phyloP scores from a whole-genome alignment of 2,329 filamentous ascomycete genomes.

The Cytospora mali region DNA sequence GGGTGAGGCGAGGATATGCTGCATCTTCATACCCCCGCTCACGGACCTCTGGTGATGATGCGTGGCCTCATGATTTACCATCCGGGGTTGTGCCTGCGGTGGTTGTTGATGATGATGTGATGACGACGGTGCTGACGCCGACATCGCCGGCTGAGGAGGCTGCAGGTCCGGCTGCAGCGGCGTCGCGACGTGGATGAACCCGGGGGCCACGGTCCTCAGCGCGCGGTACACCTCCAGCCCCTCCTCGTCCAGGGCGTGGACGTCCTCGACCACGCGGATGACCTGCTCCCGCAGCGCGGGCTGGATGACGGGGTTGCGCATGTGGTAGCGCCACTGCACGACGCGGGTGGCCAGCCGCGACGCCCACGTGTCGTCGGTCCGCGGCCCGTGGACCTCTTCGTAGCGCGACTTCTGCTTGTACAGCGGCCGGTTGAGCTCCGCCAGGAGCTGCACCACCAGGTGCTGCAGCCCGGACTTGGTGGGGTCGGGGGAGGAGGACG shows the following conservation, averaged over 20 bases:
- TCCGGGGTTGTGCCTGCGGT: background rate
- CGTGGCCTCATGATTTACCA: too few species aligned
- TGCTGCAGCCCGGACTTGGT: conserved; percentile 18
- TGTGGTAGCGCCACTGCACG: conserved; percentile 26
- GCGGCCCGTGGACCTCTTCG: conserved; percentile 20
- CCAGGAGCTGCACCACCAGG: conserved; percentile 15
- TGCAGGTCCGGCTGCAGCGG: conserved; percentile 26
- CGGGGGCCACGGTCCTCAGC: conserved; percentile 21
- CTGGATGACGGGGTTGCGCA: conserved; percentile 18
- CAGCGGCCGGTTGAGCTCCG: conserved; percentile 23
- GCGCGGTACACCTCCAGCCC: conserved; percentile 27
- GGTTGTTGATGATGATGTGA: conserved; percentile 11
- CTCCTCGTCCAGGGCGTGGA: conserved; percentile 25
- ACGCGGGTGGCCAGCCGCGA: conserved; percentile 25
- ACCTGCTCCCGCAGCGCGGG: conserved; percentile 14
- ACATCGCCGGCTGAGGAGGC: background rate
- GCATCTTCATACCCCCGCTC: conserved; percentile 18
- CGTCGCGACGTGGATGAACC: conserved; percentile 23
- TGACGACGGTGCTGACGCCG: too few species aligned
- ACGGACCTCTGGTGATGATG: conserved; percentile 11
- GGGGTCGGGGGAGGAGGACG: conserved; percentile 1
- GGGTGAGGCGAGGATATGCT: conserved; percentile 21
- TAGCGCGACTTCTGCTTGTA: conserved; percentile 19
- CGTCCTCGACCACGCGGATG: conserved; percentile 22
- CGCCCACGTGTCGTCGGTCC: conserved; percentile 25